phyloP scores from a whole-genome alignment of 2,329 filamentous ascomycete genomes.

The Fusarium oligoseptatum region DNA sequence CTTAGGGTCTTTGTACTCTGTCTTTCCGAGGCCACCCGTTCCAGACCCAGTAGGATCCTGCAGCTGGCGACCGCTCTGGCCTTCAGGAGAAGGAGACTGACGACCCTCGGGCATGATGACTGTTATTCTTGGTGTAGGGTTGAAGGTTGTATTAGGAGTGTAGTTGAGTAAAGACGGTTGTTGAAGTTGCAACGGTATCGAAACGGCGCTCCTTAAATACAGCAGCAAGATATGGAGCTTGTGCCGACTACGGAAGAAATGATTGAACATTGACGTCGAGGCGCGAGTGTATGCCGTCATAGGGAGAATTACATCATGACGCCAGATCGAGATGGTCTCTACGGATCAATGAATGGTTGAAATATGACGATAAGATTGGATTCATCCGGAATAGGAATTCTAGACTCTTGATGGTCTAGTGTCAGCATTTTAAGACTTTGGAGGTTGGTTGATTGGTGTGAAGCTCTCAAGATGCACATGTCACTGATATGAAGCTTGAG shows the following conservation, averaged over 20 bases:
- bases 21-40: conserved; percentile 68
- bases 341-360: neutral
- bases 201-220: conserved; percentile 20
- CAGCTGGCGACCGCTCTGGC: conserved; percentile 74
- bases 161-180: neutral
- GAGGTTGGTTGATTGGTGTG: conserved; percentile 5
- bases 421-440: conserved; percentile 18
- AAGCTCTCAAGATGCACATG: conserved; percentile 10
- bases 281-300: conserved; percentile 45
- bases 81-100: conserved; percentile 82
- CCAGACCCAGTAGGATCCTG: conserved; percentile 69
- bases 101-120: conserved; percentile 78
- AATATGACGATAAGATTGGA: neutral
- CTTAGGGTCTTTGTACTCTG: conserved; percentile 62
- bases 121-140: conserved; percentile 34
- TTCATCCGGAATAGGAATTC: neutral
- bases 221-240: neutral
- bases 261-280: conserved; percentile 45
- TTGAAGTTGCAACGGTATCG: conserved; percentile 3
- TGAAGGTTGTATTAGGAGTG: neutral
- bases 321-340: conserved; percentile 36
- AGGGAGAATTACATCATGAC: conserved; percentile 45
- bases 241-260: conserved; percentile 5
- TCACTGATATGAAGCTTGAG: neutral
- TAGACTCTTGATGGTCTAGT: neutral